Conservation (phyloP, 352 stramenopile species). For the Phytophthora citrophthora region DNA sequence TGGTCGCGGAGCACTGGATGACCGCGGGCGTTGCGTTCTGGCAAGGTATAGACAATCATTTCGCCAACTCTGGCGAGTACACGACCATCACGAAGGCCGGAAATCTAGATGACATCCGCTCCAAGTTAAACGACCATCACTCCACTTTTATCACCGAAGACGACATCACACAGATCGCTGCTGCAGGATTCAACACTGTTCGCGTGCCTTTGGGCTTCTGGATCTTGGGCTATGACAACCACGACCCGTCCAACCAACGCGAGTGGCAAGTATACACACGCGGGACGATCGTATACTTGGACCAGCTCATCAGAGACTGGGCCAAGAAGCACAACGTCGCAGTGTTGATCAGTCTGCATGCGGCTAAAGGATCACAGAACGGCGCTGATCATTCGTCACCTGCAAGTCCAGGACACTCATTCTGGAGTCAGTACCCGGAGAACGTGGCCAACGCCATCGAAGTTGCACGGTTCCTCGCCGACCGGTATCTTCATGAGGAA, state of each 20-base stretch:
- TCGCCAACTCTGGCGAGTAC: conserved; percentile 66
- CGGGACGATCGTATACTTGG: conserved; percentile 49
- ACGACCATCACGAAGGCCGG: conserved; percentile 59
- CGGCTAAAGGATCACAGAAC: conserved; percentile 64
- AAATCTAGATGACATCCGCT: conserved; percentile 37
- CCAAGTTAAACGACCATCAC: conserved; percentile 60
- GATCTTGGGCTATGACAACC: conserved; percentile 54
- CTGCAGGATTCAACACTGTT: conserved; percentile 59
- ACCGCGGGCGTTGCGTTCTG: conserved; percentile 58
- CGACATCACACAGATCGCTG: conserved; percentile 56
- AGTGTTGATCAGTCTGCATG: conserved; percentile 59
- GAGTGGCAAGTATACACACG: conserved; percentile 52
- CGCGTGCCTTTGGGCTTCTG: conserved; percentile 67
- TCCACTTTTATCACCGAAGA: conserved; percentile 70
- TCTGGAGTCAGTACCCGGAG: conserved; percentile 65
- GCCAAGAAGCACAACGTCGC: conserved; percentile 58
- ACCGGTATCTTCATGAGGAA: conserved; percentile 64
- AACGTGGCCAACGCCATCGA: conserved; percentile 70
- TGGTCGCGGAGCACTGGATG: conserved; percentile 88
- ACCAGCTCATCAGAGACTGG: conserved; percentile 55
- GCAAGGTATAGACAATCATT: conserved; percentile 46
- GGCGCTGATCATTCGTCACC: conserved; percentile 48
- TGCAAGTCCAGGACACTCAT: conserved; percentile 41
- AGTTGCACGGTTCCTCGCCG: conserved; percentile 57
- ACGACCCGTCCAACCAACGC: conserved; percentile 33